Percentiles rank a stretch among this genome's conserved stretches.
phyloP scores from a whole-genome alignment of 331 rosid genomes.

The Arachis monticola region DNA sequence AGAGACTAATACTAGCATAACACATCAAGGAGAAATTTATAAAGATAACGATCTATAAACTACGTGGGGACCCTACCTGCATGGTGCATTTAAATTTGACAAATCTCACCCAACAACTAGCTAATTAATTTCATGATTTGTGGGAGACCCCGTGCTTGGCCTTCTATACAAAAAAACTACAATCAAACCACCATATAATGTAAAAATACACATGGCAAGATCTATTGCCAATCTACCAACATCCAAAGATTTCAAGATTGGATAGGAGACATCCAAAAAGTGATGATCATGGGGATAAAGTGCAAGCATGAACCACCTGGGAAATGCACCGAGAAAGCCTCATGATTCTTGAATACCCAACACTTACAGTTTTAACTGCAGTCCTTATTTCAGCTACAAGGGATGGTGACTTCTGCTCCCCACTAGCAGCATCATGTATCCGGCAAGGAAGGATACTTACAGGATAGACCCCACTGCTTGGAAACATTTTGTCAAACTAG shows the following conservation, averaged over 20 bases:
- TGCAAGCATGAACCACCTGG: conserved; percentile 37
- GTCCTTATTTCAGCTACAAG: conserved; percentile 47
- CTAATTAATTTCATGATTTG: neutral
- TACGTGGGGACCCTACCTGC: neutral
- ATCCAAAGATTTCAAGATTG: conserved; percentile 4
- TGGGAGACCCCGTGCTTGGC: neutral
- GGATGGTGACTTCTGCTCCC: conserved; percentile 39
- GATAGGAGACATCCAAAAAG: conserved; percentile 27
- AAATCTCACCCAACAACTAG: neutral
- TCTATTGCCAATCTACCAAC: neutral
- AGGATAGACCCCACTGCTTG: conserved; percentile 63
- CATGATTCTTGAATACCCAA: conserved; percentile 55
- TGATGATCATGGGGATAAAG: conserved; percentile 27
- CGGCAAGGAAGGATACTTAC: conserved; percentile 56
- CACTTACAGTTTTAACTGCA: conserved; percentile 42
- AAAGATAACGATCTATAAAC: neutral
- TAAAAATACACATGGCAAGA: neutral
- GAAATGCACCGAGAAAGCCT: conserved; percentile 60
- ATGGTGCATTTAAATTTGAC: neutral
- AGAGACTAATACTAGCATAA: neutral
- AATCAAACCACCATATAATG: neutral
- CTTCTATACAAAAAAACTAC: neutral
- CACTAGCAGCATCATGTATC: conserved; percentile 36
- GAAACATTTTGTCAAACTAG: conserved; percentile 33
- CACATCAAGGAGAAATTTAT: neutral